A percentile compares a stretch with the other conserved stretches of the same genome.
phyloP scores from a whole-genome alignment of 495 filamentous ascomycete genomes.

The Terfezia claveryi region DNA sequence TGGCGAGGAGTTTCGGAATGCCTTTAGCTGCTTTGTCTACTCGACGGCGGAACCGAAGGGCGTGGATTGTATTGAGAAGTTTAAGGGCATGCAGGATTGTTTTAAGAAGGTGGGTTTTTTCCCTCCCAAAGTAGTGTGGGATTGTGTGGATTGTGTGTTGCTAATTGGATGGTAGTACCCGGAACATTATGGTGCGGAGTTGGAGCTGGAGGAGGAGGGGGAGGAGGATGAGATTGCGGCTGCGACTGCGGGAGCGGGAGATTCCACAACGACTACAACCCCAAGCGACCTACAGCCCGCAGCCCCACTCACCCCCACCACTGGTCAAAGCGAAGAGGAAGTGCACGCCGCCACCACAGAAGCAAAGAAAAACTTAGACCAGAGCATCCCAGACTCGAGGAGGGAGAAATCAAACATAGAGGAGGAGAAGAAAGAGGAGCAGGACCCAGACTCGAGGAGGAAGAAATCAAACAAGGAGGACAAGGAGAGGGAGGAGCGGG shows the following conservation, averaged over 20 bases:
- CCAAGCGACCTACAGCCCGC: no score
- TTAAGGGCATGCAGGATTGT: conserved; percentile 94
- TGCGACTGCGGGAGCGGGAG: neutral
- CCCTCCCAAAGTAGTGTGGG: neutral
- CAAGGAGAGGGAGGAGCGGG: no score
- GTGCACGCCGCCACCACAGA: no score
- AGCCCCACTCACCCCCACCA: no score
- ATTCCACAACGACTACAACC: no score
- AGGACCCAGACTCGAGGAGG: no score
- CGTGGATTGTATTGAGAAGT: conserved; percentile 94
- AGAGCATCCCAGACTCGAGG: no score
- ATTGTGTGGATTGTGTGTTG: neutral
- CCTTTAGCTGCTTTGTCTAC: conserved; percentile 95
- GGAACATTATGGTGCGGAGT: conserved; percentile 76
- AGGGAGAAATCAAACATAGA: no score
- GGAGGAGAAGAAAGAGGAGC: no score
- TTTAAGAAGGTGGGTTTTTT: conserved; percentile 30
- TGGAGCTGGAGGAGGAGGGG: conserved; percentile 57
- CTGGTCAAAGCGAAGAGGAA: no score
- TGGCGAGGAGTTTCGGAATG: conserved; percentile 78
- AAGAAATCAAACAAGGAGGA: no score
- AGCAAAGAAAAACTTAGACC: no score
- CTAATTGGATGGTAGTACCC: conserved; percentile 34
- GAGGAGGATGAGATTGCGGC: neutral
- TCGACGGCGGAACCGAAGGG: conserved; percentile 92